phyloP scores from a whole-genome alignment of 192 early-diverging fungal species.

The Rhizophagus sp. region DNA sequence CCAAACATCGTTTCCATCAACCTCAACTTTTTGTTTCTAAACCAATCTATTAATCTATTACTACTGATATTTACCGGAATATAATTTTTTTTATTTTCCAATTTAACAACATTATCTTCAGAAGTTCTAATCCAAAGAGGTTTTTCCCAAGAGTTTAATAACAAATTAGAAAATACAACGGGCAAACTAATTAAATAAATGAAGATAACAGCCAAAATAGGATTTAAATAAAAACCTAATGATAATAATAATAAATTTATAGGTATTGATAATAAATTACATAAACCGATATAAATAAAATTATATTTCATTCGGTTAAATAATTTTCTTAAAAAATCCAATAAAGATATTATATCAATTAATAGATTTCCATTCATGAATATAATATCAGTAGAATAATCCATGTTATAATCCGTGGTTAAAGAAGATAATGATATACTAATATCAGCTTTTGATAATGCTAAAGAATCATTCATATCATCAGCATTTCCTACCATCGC shows the following conservation, averaged over 20 bases:
- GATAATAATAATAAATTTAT: constrained; percentile 87
- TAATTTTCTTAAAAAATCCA: constrained; percentile 83
- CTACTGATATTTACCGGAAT: background rate
- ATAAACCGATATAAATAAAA: constrained; percentile 84
- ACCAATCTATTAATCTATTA: background rate
- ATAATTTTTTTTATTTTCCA: background rate
- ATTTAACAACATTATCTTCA: background rate
- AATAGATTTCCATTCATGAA: constrained; percentile 83
- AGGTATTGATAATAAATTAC: constrained; percentile 90
- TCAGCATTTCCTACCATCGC: constrained; percentile 88
- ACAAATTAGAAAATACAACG: constrained; percentile 83
- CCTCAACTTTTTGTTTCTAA: background rate
- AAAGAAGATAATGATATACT: constrained; percentile 83
- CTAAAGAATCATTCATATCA: constrained; percentile 93
- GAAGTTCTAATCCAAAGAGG: constrained; percentile 34
- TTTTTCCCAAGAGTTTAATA: constrained; percentile 73
- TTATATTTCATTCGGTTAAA: constrained; percentile 85
- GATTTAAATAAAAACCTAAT: constrained; percentile 80
- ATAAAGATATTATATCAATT: constrained; percentile 77
- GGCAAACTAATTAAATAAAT: constrained; percentile 91
- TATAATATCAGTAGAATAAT: constrained; percentile 89
- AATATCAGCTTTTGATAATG: constrained; percentile 79
- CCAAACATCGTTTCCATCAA: background rate
- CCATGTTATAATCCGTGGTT: constrained; percentile 78
- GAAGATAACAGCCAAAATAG: constrained; percentile 89